Conservation (phyloP, 1,284 basidiomycete species). For the Gymnopus androsaceus region DNA sequence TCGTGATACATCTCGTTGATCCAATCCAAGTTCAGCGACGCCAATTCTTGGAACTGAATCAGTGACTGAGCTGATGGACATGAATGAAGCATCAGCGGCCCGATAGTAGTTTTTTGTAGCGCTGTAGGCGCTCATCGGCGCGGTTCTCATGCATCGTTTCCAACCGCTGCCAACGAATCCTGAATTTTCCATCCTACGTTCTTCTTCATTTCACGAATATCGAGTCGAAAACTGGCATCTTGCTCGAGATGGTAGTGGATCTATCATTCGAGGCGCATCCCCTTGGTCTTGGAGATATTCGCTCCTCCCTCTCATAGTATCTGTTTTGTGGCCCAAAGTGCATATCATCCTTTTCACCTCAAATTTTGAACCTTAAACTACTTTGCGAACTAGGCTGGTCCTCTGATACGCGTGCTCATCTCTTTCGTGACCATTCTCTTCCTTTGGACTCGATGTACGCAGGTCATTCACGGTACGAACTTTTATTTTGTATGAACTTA, state of each 20-base stretch:
- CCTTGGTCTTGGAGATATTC: constrained; percentile 40
- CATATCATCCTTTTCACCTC: constrained; percentile 13
- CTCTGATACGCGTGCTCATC: constrained; percentile 18
- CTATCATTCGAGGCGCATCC: constrained; percentile 30
- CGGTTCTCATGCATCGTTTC: constrained; percentile 45
- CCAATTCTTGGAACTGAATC: no score
- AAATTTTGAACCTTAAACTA: constrained; percentile 1
- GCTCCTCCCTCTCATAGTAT: constrained; percentile 33
- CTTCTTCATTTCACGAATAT: constrained; percentile 52
- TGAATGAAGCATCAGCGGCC: no score
- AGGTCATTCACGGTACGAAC: constrained; percentile 52
- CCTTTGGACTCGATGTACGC: constrained; percentile 41
- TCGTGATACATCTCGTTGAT: no score
- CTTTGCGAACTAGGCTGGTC: constrained; percentile 10
- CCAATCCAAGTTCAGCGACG: no score
- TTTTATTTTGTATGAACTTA: not conserved
- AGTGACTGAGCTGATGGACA: no score
- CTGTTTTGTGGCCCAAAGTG: constrained; percentile 43
- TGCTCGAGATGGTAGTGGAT: constrained; percentile 38
- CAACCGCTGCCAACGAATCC: constrained; percentile 53
- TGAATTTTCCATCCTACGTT: constrained; percentile 51
- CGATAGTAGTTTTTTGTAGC: no score
- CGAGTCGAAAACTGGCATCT: constrained; percentile 50
- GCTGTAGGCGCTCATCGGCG: no score
- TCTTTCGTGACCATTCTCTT: constrained; percentile 19